Base-by-base conservation (phyloP, 176 grass and related monocot species). In the Avena eriantha region DNA sequence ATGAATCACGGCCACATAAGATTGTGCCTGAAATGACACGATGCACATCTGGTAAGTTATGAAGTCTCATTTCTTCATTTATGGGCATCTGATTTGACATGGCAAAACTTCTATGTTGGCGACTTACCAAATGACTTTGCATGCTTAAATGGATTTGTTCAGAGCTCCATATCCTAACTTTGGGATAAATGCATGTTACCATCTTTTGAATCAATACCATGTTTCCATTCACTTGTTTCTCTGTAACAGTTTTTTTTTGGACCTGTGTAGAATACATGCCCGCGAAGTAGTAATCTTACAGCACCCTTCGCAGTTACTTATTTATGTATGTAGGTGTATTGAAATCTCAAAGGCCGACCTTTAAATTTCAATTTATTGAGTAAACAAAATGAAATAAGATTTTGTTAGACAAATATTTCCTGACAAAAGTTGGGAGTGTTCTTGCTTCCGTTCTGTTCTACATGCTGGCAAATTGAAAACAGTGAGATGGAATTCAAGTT, bases 1-100 rank as follows among this genome's bases (percentile, higher is more conserved):
- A 74, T 79, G 88, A 89, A 43, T 88, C 70, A 73, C 47, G 83
- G 57, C 67, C 70, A n/a, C 81, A 91, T 77, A 86, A 87, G 88
- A 87, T 72, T 81, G 73, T 60, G 46, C 77, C 83, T 90, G 89
- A 91, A 84, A 45, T 87, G 60, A 80, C 67, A 13, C 92, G 79
- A 7, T 83, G 87, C 23, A 17, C 79, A 78, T 80, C 89, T 84
- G 92, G 91, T 93, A 91, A 54, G 29, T 77, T 77, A 46, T 72
- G 13, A 77, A 39, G 7, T 80, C 81, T 73, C 63, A 33, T 70
- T 51, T 77, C 69, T 75, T 77, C 53, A 80, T 85, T 74, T 73
- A 23, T 19, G 14, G 8, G 36, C 77, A 45, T 84, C 82, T 76
- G 63, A 82, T 59, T 69, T 53, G 34, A 87, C 69, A 83, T 76